A percentile compares a stretch with the other conserved stretches of the same genome.
phyloP scores from a whole-genome alignment of 306 rosid genomes.

The Arachis hypogaea region DNA sequence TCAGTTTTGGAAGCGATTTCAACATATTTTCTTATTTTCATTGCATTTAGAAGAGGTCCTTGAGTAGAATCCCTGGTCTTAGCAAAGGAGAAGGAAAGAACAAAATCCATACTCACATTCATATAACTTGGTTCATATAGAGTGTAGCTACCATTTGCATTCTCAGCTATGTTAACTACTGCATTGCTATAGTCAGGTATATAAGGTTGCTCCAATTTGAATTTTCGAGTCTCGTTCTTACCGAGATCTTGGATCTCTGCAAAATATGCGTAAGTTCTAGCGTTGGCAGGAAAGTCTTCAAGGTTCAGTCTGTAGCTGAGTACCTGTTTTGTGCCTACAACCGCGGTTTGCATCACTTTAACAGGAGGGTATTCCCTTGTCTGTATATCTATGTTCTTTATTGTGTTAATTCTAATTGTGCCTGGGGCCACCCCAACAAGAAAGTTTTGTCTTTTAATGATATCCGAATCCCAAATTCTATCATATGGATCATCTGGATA shows the following conservation, averaged over 20 bases:
- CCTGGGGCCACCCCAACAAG: conserved; percentile 95
- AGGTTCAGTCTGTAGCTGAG: conserved; percentile 79
- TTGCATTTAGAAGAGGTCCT: conserved; percentile 88
- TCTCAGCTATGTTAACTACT: conserved; percentile 91
- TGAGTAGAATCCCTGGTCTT: conserved; percentile 76
- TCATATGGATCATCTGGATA: conserved; percentile 98
- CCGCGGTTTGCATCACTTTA: conserved; percentile 91
- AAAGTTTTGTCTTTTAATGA: conserved; percentile 80
- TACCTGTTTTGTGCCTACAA: conserved; percentile 68
- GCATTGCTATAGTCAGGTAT: conserved; percentile 74
- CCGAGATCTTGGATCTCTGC: conserved; percentile 83
- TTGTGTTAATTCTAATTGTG: conserved; percentile 76
- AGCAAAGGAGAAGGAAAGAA: conserved; percentile 77
- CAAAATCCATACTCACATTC: conserved; percentile 83
- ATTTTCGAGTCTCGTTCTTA: conserved; percentile 74
- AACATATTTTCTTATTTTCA: conserved; percentile 82
- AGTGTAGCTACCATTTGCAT: conserved; percentile 88
- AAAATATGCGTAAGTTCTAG: conserved; percentile 84
- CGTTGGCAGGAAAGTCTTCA: conserved; percentile 84
- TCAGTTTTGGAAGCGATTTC: conserved; percentile 63
- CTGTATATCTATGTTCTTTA: conserved; percentile 53
- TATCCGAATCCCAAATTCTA: conserved; percentile 96
- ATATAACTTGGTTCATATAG: conserved; percentile 98
- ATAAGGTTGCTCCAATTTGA: conserved; percentile 71
- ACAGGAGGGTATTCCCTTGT: conserved; percentile 83